phyloP scores from a whole-genome alignment of 2,329 filamentous ascomycete species.

The Fusarium phyllophilum region DNA sequence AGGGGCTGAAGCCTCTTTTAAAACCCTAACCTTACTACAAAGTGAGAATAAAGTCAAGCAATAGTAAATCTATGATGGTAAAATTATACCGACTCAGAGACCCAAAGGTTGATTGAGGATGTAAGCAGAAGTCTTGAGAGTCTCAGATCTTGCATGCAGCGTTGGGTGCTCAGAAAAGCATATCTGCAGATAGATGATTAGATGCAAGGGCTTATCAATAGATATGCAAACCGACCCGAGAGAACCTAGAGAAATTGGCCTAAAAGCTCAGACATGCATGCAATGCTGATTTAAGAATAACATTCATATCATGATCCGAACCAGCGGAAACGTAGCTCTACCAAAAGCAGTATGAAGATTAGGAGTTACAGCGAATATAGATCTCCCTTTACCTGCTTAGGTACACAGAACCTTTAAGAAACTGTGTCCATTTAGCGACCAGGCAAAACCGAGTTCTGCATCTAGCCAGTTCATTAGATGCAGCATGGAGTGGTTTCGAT shows the following conservation, averaged over 20 bases:
- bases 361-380: rapidly evolving
- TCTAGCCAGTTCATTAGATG: neutral
- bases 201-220: rapidly evolving
- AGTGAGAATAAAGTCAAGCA: too few species aligned
- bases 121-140: neutral
- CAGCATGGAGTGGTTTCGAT: rapidly evolving
- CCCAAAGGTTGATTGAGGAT: rapidly evolving
- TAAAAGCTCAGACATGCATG: neutral
- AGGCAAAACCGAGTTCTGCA: neutral
- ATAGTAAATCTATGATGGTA: too few species aligned
- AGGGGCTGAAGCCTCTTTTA: too few species aligned
- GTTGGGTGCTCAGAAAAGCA: neutral
- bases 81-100: neutral
- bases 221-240: neutral
- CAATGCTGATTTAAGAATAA: neutral
- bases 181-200: neutral
- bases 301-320: too few species aligned
- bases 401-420: neutral
- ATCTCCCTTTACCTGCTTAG: neutral
- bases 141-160: too few species aligned
- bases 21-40: too few species aligned
- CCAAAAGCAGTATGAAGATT: neutral
- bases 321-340: neutral
- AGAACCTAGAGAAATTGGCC: neutral
- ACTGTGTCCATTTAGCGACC: neutral